Conservation (phyloP, 345 rosid species). For the Citrus maxima region DNA sequence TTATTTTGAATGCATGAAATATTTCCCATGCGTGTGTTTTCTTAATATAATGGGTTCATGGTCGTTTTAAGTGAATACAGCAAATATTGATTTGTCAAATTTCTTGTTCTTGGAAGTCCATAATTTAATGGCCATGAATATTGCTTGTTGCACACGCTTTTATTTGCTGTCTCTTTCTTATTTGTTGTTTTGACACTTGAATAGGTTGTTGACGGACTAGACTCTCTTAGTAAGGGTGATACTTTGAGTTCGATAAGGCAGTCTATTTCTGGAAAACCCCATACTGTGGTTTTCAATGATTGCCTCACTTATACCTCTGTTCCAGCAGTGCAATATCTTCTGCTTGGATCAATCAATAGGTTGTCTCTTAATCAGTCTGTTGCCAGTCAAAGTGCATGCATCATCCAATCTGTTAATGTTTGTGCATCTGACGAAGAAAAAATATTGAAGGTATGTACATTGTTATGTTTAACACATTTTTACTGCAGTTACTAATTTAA, state of each 20-base stretch:
- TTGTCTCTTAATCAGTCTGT: conserved; percentile 42
- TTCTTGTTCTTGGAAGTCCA: background rate
- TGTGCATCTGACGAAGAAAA: conserved; percentile 43
- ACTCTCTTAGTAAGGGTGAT: conserved; percentile 33
- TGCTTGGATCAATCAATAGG: conserved; percentile 39
- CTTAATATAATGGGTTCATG: background rate
- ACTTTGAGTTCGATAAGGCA: conserved; percentile 52
- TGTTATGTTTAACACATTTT: background rate
- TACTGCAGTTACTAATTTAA: background rate
- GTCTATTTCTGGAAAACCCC: conserved; percentile 54
- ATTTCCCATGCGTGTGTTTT: background rate
- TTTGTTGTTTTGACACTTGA: conserved; percentile 12
- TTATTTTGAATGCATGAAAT: background rate
- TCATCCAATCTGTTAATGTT: conserved; percentile 41
- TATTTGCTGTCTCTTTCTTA: background rate
- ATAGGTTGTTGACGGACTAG: conserved; percentile 75
- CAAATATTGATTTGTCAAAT: background rate
- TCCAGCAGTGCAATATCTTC: conserved; percentile 38
- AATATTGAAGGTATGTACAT: conserved; percentile 40
- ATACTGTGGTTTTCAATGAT: conserved; percentile 48
- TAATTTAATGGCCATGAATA: background rate
- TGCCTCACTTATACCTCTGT: conserved; percentile 20
- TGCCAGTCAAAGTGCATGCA: conserved; percentile 49
- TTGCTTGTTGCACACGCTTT: background rate
- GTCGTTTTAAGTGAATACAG: background rate